Base-by-base conservation (phyloP, 2,329 filamentous ascomycete genomes). In the Paraphaeosphaeria minitans region DNA sequence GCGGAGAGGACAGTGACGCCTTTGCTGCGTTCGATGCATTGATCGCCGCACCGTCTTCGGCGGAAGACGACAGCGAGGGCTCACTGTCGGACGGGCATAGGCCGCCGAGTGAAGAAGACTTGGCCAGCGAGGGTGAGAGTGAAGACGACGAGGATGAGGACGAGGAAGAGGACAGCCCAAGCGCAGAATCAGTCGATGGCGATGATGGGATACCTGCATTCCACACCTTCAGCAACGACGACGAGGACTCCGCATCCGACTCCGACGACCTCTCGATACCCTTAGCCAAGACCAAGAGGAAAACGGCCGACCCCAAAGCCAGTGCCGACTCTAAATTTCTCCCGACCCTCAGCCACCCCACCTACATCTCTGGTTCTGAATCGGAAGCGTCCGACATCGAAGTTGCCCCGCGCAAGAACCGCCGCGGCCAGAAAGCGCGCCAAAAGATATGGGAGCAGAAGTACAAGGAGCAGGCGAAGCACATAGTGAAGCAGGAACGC, bases 371-470 rank as follows among this genome's bases (percentile, higher is more conserved):
- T 2, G 90, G 89, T 48, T 91, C 88, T 9, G 90, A 91, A 7
- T 90, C 88, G 0, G 88, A 90, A 62, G 79, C 91, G 22, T 90
- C 92, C 53, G 79, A 82, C 33, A 76, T 83, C 1, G 85, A 84
- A 6, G 81, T 81, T 4, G 65, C 81, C 0, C 77, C 82, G 0
- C 86, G 86, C 66, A 93, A 93, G 77, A 93, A 94, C 68, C 83
- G 90, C 22, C 83, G 87, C 48, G 91, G 91, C 3, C 91, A 96
- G 77, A 84, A 87, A 45, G 90, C 89, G n/a, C 85, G 91, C 9
- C 89, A 91, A 71, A 85, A 87, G 24, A 89, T 95, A 58, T 90
- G 87, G 81, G 91, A 94, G 79, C 89, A 91, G 79, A 94, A 93
- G 72, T 94, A 84, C 73, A 90, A 90, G 51, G 81, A 83, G 14